phyloP scores from a whole-genome alignment of 805 yeast genomes.

The Wickerhamomyces subpelliculosus region DNA sequence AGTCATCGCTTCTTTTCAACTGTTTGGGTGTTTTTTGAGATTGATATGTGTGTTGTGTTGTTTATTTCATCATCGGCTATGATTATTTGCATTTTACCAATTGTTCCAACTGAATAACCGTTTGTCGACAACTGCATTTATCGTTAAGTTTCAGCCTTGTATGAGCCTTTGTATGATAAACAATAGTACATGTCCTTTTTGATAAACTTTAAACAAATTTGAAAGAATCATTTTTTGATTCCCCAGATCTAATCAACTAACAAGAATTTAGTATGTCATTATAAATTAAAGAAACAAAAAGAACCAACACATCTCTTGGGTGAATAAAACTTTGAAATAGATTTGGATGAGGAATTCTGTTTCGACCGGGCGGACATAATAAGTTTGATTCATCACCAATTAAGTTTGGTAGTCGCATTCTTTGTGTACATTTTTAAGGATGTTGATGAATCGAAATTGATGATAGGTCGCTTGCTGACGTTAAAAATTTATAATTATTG shows the following conservation, averaged over 20 bases:
- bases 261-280: too few relatives aligned
- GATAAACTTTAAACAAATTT: too few relatives aligned
- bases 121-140: conserved; percentile 44
- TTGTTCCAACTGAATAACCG: conserved; percentile 53
- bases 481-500: neutral
- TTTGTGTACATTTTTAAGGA: conserved; percentile 46
- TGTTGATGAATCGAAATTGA: conserved; percentile 41
- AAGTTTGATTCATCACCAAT: conserved; percentile 25
- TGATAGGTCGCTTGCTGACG: conserved; percentile 30
- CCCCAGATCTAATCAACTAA: too few relatives aligned
- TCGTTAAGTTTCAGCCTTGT: conserved; percentile 63
- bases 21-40: too few relatives aligned
- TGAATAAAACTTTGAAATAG: neutral
- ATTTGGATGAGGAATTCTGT: conserved; percentile 15
- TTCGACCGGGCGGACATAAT: conserved; percentile 51
- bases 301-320: too few relatives aligned
- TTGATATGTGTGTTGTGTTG: neutral
- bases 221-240: too few relatives aligned
- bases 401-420: conserved; percentile 37
- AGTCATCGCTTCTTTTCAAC: too few relatives aligned
- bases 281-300: too few relatives aligned
- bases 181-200: too few relatives aligned
- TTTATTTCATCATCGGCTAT: neutral
- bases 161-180: conserved; percentile 30
- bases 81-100: conserved; percentile 30